Evolutionary conservation across 805 yeast species (phyloP).

Genomic region (Kuraishia piskuri): DNA sequence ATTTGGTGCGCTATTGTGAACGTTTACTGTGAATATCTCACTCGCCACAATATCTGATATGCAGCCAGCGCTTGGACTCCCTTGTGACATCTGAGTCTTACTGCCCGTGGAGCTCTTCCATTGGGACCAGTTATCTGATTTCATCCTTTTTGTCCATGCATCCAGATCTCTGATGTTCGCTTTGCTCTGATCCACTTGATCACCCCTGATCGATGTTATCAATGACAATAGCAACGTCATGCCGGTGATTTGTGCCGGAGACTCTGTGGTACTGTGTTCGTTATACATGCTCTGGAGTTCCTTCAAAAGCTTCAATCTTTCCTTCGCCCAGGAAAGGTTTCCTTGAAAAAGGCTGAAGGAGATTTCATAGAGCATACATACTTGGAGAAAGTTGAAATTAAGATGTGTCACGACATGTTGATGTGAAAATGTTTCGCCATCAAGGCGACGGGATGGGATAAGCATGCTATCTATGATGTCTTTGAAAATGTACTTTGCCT

Average conservation of each 20-base stretch:
- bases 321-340: constrained; percentile 13
- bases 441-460: too few species aligned
- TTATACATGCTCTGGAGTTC: not conserved
- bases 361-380: constrained; percentile 21
- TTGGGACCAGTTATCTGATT: constrained; percentile 12
- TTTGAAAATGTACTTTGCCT: constrained; percentile 17
- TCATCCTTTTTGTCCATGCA: constrained; percentile 15
- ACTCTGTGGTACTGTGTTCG: not conserved
- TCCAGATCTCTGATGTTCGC: constrained; percentile 16
- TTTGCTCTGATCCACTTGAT: constrained; percentile 19
- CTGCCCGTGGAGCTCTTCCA: constrained; percentile 19
- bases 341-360: constrained; percentile 24
- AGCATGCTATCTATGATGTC: constrained; percentile 7
- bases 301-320: constrained; percentile 12
- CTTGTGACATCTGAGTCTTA: not conserved
- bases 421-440: too few species aligned
- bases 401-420: not conserved
- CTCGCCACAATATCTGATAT: too few species aligned
- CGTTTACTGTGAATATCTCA: not conserved
- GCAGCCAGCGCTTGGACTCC: too few species aligned
- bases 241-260: constrained; percentile 26
- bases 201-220: constrained; percentile 19
- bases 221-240: constrained; percentile 19
- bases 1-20: not conserved
- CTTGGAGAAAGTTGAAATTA: constrained; percentile 4